Base-by-base conservation (phyloP, 441 rosid genomes). In the Macaranga tanarius region DNA sequence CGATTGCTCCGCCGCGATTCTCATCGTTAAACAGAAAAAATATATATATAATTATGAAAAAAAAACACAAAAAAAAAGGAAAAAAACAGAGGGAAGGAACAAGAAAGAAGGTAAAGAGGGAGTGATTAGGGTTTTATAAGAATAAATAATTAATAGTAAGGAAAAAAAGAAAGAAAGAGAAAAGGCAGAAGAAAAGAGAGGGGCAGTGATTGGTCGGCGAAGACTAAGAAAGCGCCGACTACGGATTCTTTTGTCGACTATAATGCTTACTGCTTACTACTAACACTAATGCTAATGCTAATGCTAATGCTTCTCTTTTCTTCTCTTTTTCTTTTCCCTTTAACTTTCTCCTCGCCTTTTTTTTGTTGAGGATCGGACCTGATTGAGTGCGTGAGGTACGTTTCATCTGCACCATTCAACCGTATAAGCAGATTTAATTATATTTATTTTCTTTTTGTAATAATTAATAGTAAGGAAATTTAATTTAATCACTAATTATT, bases 161-260 rank as follows among this genome's bases (percentile, higher is more conserved):
- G 28, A 38, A 15, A 63, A 51, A 1, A 48, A 69, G 28, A 12
- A 25, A 59, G 40, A 54, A 10, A 9, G 4, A 3, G 50, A 77
- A 73, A 26, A 6, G 22, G 40, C 0, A 31, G 34, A 31, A 31
- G 69, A 42, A 69, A 78, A 84, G 72, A 82, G 74, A 50, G 84
- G 82, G 80, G 81, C 44, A 62, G 83, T 79, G 77, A 82, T 79
- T 87, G 94, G 96, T 86, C 90, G 96, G 91, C 87, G 86, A 62
- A 73, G 85, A 82, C 80, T 81, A 56, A 56, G 13, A 67, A 70
- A 79, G 85, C 96, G 96, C 94, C 94, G 90, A 92, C 96, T 85
- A 65, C 82, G 57, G 81, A 84, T 83, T 85, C 79, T 77, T 70
- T 83, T 82, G 80, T 84, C 79, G 67, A 62, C 38, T 34, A 4